A percentile compares a stretch with the other conserved stretches of the same genome.
Evolutionary conservation across 148 eudicot genomes (phyloP).

Genomic region (Rhododendron henanense): DNA sequence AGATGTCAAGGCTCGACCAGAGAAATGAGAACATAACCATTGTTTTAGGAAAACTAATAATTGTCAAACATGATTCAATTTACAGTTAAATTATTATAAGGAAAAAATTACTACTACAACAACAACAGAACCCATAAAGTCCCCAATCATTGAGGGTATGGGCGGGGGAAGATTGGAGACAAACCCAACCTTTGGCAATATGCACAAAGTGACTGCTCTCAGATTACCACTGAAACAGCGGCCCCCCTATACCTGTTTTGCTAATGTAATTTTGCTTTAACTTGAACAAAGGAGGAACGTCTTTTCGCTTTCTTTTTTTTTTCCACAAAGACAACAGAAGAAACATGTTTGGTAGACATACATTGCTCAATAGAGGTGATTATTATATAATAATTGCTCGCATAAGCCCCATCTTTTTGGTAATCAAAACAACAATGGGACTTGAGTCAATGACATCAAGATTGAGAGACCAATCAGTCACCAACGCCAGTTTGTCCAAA

Average conservation of each 20-base stretch:
- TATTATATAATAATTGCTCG: background rate
- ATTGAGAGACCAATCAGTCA: background rate
- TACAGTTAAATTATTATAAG: background rate
- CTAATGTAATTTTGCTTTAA: background rate
- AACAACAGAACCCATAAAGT: no score
- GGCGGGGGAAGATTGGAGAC: no score
- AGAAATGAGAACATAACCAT: background rate
- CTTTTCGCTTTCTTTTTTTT: background rate
- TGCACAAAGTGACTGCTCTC: no score
- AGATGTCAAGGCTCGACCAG: background rate
- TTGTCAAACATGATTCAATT: background rate
- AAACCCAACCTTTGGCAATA: no score
- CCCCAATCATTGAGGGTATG: no score
- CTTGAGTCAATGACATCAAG: slow-evolving; percentile 1
- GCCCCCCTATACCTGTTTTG: no score
- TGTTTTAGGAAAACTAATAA: background rate
- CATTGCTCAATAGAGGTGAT: background rate
- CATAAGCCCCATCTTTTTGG: background rate
- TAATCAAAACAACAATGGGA: background rate
- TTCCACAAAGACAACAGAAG: background rate
- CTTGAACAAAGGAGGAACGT: background rate
- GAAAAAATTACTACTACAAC: background rate
- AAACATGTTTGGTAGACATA: background rate
- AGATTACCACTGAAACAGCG: no score
- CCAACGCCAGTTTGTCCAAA: background rate